Percentiles rank a stretch among this genome's conserved stretches.
Evolutionary conservation across 768 basidiomycete species (phyloP).

Genomic region (Calocybe gangraenosa): DNA sequence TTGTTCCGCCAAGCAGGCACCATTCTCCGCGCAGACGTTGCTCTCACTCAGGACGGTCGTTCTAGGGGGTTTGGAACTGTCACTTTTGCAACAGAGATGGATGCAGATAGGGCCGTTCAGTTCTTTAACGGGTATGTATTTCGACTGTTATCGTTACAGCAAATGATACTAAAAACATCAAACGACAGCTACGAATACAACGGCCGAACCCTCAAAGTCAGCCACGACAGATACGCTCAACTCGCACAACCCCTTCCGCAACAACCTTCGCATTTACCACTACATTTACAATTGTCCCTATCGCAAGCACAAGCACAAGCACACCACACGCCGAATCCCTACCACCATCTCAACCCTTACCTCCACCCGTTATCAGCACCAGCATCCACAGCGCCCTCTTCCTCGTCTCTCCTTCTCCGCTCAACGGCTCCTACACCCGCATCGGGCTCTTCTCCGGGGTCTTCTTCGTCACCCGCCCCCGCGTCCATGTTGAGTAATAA

Average conservation of each 20-base stretch:
- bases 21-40: conserved; percentile 88
- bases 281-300: too few species aligned
- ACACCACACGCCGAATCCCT: too few species aligned
- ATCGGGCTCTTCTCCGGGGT: conserved; percentile 6
- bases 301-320: too few species aligned
- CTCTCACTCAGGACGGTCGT: conserved; percentile 81
- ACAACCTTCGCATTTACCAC: too few species aligned
- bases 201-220: conserved; percentile 83
- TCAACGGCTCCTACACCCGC: conserved; percentile 1
- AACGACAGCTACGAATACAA: conserved; percentile 75
- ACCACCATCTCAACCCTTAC: too few species aligned
- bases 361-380: too few species aligned
- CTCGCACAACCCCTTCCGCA: conserved; percentile 11
- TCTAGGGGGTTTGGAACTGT: conserved; percentile 94
- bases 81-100: conserved; percentile 74
- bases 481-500: too few species aligned
- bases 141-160: too few species aligned
- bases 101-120: conserved; percentile 78
- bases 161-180: too few species aligned
- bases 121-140: conserved; percentile 85
- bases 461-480: conserved; percentile 19
- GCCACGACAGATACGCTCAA: conserved; percentile 79
- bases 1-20: conserved; percentile 89
- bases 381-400: too few species aligned
- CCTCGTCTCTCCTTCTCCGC: too few species aligned